Evolutionary conservation across 163 green algal species (phyloP).

Genomic region (Volvox carteri): DNA sequence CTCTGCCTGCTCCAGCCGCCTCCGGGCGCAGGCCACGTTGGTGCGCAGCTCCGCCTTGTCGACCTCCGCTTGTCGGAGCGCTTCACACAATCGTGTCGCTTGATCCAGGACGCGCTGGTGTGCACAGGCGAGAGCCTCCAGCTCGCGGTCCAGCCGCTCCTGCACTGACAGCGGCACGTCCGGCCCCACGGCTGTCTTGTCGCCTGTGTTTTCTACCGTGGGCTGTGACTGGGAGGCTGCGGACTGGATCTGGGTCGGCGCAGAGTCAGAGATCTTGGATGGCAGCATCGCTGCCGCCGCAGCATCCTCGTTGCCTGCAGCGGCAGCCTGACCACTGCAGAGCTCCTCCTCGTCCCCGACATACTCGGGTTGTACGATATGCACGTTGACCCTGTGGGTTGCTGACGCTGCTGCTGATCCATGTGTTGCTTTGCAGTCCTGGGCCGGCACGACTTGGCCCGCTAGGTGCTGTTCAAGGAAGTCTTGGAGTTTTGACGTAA

Average conservation of each 20-base stretch:
- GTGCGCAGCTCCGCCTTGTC: not conserved
- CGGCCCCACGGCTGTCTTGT: not conserved
- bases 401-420: too few species aligned
- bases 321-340: not conserved
- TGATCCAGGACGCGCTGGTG: not conserved
- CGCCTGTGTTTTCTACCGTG: not conserved
- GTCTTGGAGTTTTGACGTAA: not conserved
- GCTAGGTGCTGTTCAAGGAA: not conserved
- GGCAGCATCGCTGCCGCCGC: not conserved
- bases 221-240: not conserved
- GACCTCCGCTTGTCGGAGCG: not conserved
- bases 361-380: not conserved
- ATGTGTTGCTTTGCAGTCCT: too few species aligned
- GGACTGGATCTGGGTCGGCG: not conserved
- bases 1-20: conserved; percentile 31
- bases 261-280: not conserved
- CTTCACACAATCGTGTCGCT: not conserved
- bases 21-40: not conserved
- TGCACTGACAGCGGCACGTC: not conserved
- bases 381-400: conserved; percentile 5
- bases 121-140: not conserved
- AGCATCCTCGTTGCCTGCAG: not conserved
- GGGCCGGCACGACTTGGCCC: too few species aligned
- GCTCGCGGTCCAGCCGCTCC: not conserved
- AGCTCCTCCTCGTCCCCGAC: not conserved